Conservation (phyloP, 768 basidiomycete species). For the Trametes punicea region DNA sequence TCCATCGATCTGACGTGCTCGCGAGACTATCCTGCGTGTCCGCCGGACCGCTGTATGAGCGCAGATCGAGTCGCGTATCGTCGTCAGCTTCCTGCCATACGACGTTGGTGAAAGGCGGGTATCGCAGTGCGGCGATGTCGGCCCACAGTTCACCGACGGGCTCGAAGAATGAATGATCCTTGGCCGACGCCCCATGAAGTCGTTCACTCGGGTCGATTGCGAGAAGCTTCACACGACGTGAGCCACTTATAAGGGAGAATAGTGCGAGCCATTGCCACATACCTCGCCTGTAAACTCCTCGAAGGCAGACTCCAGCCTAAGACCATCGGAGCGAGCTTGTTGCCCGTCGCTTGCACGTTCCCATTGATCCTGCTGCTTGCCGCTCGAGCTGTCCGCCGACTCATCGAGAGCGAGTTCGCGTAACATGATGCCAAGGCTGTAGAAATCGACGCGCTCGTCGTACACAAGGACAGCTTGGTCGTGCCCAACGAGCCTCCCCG, state of each 20-base stretch:
- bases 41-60: slow-evolving; percentile 8
- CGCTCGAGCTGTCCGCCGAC: background rate
- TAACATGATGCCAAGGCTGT: slow-evolving; percentile 17
- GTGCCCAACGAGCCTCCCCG: no score
- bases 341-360: slow-evolving; percentile 14
- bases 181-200: background rate
- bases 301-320: background rate
- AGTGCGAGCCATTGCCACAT: background rate
- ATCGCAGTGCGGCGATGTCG: slow-evolving; percentile 5
- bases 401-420: slow-evolving; percentile 16
- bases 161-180: slow-evolving; percentile 11
- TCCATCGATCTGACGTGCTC: background rate
- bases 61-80: slow-evolving; percentile 13
- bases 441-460: slow-evolving; percentile 21
- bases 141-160: slow-evolving; percentile 11
- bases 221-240: background rate
- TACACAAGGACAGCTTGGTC: slow-evolving; percentile 10
- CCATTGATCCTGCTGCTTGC: background rate
- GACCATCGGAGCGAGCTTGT: no score
- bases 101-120: slow-evolving; percentile 8
- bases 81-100: slow-evolving; percentile 7
- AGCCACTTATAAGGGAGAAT: background rate
- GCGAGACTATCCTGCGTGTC: slow-evolving; percentile 8
- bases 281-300: slow-evolving; percentile 1
- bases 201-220: slow-evolving; percentile 4